A percentile compares a stretch with the other conserved stretches of the same genome.
phyloP scores from a whole-genome alignment of 345 rosid genomes.

The Gossypium bickii region DNA sequence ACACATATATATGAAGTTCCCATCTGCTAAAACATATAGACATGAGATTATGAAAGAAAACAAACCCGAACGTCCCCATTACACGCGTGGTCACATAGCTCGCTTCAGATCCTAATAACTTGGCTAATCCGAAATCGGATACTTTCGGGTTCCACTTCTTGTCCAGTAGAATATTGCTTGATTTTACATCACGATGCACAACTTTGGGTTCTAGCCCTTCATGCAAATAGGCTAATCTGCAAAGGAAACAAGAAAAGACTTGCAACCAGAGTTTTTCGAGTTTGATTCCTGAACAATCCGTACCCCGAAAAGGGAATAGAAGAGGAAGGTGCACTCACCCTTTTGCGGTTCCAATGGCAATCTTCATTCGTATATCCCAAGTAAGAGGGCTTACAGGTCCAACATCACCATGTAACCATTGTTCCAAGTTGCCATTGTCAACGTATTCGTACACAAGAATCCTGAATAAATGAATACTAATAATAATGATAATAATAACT shows the following conservation, averaged over 20 bases:
- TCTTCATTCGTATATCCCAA: constrained; percentile 91
- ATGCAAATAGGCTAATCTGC: constrained; percentile 87
- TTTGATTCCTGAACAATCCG: too few species aligned
- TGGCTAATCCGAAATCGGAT: constrained; percentile 92
- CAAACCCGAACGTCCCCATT: constrained; percentile 94
- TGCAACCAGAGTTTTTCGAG: too few species aligned
- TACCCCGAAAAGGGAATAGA: neutral
- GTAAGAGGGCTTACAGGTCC: constrained; percentile 82
- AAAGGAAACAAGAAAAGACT: constrained; percentile 16
- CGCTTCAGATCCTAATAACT: constrained; percentile 77
- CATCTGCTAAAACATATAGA: neutral
- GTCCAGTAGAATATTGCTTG: constrained; percentile 84
- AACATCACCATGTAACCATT: constrained; percentile 93
- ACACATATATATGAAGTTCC: neutral
- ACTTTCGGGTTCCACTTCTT: constrained; percentile 80
- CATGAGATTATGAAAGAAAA: neutral
- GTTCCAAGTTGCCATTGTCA: constrained; percentile 94
- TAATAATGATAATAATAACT: neutral
- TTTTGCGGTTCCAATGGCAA: constrained; percentile 88
- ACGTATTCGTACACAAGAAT: constrained; percentile 92
- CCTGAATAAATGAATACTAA: constrained; percentile 36
- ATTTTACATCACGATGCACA: constrained; percentile 91
- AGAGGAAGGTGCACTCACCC: constrained; percentile 38
- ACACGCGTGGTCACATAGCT: constrained; percentile 93
- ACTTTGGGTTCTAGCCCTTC: constrained; percentile 97